These are phyloP conservation scores for Pulveroboletus sp. DNA, from an alignment of 768 basidiomycete genomes.

Conservation along the genomic window DNA sequence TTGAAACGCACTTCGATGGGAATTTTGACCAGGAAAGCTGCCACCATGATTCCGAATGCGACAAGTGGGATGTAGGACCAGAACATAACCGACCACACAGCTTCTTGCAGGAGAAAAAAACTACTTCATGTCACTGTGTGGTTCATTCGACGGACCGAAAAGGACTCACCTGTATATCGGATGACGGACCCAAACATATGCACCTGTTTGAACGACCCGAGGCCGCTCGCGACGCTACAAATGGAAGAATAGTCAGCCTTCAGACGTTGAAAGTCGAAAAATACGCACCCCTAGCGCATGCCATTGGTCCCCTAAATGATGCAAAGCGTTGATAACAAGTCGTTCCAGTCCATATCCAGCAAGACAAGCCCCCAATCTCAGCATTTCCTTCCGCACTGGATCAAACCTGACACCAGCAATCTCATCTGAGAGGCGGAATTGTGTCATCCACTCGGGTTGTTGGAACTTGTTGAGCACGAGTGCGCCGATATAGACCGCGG, in stretches of 20 bases:
- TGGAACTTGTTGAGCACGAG: slow-evolving; percentile 20
- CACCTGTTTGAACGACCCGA: slow-evolving; percentile 27
- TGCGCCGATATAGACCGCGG: too few species aligned
- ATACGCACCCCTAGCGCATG: slow-evolving; percentile 21
- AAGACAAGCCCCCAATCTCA: slow-evolving; percentile 18
- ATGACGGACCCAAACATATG: slow-evolving; percentile 31
- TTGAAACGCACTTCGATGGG: slow-evolving; percentile 23
- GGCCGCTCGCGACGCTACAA: slow-evolving; percentile 23
- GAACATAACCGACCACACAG: slow-evolving; percentile 12
- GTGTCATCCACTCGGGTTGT: slow-evolving; percentile 27
- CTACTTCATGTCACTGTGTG: background rate
- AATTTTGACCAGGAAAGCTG: slow-evolving; percentile 21
- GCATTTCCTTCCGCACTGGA: slow-evolving; percentile 4
- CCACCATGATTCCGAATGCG: slow-evolving; percentile 8
- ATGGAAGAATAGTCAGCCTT: too few species aligned
- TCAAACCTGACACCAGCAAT: slow-evolving; percentile 1
- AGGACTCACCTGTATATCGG: slow-evolving; percentile 23
- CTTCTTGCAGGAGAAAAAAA: slow-evolving; percentile 11
- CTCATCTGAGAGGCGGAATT: slow-evolving; percentile 11
- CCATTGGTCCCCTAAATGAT: slow-evolving; percentile 22
- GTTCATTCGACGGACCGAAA: background rate
- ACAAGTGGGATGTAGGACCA: slow-evolving; percentile 29
- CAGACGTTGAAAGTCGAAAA: too few species aligned
- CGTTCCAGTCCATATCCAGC: background rate
- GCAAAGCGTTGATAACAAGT: background rate